Base-by-base conservation (phyloP, 345 rosid genomes). In the Eucalyptus guilfoylei region DNA sequence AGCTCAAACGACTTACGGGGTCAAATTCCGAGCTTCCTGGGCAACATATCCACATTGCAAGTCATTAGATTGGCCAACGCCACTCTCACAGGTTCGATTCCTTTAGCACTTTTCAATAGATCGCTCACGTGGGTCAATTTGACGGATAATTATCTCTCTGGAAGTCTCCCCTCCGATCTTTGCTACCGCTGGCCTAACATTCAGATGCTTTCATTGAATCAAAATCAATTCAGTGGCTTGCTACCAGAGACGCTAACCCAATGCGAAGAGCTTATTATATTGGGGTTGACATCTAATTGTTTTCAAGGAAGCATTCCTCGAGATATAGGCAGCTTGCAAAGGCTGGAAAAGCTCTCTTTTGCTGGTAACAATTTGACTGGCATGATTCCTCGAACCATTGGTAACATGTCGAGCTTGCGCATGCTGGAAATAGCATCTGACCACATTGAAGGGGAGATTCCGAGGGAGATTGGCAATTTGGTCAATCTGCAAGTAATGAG, bases 371-470 rank as follows among this genome's bases (percentile, higher is more conserved):
- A 80, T 11, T 45, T 80, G 86, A 80, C 40, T 40, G 49, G 86
- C 23, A 37, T 1, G 48, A 80, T 40, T 80, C 86, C 49, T 80
- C 49, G 14, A 32, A 80, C 44, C 28, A 80, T 80, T 2, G 86
- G 86, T 10, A 80, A 80, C 86, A 19, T 80, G 48, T 80, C 86
- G 0, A 80, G n/a, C 49, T 16, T 80, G 86, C 49, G 42, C 3
- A 0, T 1, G 3, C 7, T 81, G 15, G 15, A 1, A 1, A 13
- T 81, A 44, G 30, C 0, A 21, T 0, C 0, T 23, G 44, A 19
- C 30, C 0, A 7, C 9, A 42, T 81, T 7, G 4, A 9, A 42
- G 49, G 86, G 26, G 30, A 11, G 30, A 81, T 81, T 28, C 49
- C 17, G 23, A 47, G 48, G 14, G 86, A 81, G 49, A 37, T 81